Base-by-base conservation (phyloP, 495 filamentous ascomycete species). In the Elasticomyces elasticus region DNA sequence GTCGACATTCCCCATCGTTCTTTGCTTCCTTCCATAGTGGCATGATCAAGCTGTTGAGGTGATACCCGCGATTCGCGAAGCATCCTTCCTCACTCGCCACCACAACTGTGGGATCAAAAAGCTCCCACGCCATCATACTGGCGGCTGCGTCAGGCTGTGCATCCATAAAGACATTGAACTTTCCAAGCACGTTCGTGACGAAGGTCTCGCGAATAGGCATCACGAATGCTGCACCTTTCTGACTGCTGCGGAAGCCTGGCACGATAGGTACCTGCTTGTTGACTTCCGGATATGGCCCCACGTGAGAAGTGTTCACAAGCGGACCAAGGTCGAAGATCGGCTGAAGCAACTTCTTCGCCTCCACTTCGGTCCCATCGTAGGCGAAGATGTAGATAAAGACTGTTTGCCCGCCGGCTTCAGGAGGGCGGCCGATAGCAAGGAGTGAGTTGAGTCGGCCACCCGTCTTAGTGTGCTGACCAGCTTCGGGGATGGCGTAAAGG, bases 301-400 rank as follows among this genome's bases (percentile, higher is more conserved):
- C 57, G 28, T 11, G 30, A 48, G 56, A 59, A 24, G 20, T 52
- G 40, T 64, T 62, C 42, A 59, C 64, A 43, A 63, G 30, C 10
- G 52, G 64, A 13, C 45, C 62, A 25, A 62, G 30, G 35, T 54
- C 58, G 43, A 61, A 48, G 49, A 67, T 46, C 17, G 64, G 62
- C 27, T 47, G 51, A 60, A 74, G 78, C 17, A 71, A 67, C 15
- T 49, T 45, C 26, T 69, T 48, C 0, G 66, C 77, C 41, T 73
- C 70, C 5, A 66, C 69, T 17, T 67, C 64, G 6, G 68, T 56
- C 6, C 79, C 78, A 58, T 81, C 77, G 64, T 74, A 76, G 65
- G 73, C 61, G 6, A 70, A 63, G 1, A 69, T 60, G 13, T 75
- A 61, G 9, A 78, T 62, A 47, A 74, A 63, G 7, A 72, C 66